These are phyloP conservation scores for Daldinia concentrica DNA, from an alignment of 495 filamentous ascomycete genomes.

Conservation along the genomic window DNA sequence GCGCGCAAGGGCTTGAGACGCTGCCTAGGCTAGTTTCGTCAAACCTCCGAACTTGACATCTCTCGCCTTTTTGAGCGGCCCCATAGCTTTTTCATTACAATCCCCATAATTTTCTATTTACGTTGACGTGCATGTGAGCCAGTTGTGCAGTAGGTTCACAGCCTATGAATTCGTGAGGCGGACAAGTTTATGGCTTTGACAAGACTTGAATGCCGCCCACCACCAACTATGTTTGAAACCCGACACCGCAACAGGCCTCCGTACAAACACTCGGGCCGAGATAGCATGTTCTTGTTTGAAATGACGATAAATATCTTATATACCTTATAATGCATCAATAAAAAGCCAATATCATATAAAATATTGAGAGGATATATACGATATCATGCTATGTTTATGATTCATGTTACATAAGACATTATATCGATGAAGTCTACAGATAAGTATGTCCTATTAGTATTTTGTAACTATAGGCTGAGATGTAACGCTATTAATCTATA, in stretches of 20 bases:
- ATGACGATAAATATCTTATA: constrained; percentile 3
- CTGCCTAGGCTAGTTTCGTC: constrained; percentile 37
- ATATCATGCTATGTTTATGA: neutral
- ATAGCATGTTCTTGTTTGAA: constrained; percentile 8
- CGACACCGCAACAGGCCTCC: constrained; percentile 11
- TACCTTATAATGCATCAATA: neutral
- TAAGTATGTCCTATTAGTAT: neutral
- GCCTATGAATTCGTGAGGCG: constrained; percentile 34
- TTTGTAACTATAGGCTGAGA: neutral
- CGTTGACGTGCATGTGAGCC: constrained; percentile 39
- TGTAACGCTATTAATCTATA: neutral
- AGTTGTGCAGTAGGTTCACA: constrained; percentile 22
- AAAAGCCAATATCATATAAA: neutral
- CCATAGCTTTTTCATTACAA: constrained; percentile 17
- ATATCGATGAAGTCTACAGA: neutral
- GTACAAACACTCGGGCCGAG: constrained; percentile 11
- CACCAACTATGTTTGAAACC: constrained; percentile 6
- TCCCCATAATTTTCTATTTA: constrained; percentile 39
- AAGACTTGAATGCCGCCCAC: neutral
- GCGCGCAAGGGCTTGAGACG: constrained; percentile 41
- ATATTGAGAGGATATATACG: neutral
- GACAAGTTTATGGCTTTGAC: constrained; percentile 19
- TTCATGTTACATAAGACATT: neutral
- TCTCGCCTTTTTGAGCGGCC: constrained; percentile 27
- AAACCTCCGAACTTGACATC: constrained; percentile 38